Conservation (phyloP, 2,329 filamentous ascomycete genomes). For the Periconia sp. region DNA sequence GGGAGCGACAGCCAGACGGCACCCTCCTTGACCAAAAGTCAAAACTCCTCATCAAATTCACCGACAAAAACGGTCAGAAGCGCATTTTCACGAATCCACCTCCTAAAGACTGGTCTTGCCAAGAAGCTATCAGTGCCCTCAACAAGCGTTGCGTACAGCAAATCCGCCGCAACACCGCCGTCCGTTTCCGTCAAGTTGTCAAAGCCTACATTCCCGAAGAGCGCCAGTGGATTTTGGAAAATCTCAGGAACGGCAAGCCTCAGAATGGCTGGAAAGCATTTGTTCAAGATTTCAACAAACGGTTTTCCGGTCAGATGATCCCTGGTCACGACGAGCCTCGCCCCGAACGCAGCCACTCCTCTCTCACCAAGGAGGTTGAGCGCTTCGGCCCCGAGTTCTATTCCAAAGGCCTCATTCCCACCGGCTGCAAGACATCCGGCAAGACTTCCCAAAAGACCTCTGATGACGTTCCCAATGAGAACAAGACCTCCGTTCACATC, state of each 20-base stretch:
- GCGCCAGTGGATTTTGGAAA: constrained; percentile 25
- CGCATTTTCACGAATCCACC: constrained; percentile 30
- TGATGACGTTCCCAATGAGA: neutral
- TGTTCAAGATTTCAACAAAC: constrained; percentile 25
- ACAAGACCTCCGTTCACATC: too few relatives aligned
- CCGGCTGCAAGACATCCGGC: neutral
- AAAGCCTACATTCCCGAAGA: constrained; percentile 22
- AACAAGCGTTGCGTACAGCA: constrained; percentile 36
- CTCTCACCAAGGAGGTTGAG: constrained; percentile 32
- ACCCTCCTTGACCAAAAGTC: constrained; percentile 26
- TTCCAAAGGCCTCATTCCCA: constrained; percentile 20
- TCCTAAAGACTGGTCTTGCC: constrained; percentile 28
- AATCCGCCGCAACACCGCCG: constrained; percentile 30
- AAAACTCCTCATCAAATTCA: constrained; percentile 29
- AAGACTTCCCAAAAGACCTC: neutral
- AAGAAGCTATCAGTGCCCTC: constrained; percentile 26
- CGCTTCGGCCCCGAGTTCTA: constrained; percentile 27
- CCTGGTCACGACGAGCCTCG: constrained; percentile 6
- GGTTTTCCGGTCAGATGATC: constrained; percentile 20
- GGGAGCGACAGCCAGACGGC: constrained; percentile 24
- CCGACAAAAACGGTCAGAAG: constrained; percentile 20
- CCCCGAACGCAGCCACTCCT: constrained; percentile 21
- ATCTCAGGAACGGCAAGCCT: constrained; percentile 23
- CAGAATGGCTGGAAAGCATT: constrained; percentile 25
- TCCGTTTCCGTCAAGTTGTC: constrained; percentile 27